Evolutionary conservation across 2,329 filamentous ascomycete species (phyloP).

Genomic region (Ophiosphaerella narmari): DNA sequence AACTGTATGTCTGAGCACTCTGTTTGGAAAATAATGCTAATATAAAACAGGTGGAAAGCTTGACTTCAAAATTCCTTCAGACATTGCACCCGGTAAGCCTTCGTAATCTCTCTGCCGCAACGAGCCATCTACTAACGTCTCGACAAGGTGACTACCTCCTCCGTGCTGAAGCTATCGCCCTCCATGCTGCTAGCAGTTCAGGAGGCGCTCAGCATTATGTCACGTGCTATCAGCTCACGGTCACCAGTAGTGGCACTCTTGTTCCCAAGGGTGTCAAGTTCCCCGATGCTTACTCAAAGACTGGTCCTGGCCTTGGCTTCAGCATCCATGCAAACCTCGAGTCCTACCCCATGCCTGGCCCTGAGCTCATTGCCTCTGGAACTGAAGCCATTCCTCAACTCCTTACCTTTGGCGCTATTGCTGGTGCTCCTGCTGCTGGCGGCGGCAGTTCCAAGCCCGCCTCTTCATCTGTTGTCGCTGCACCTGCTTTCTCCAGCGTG

Average conservation of each 20-base stretch:
- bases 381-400: slow-evolving; percentile 27
- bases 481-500: slow-evolving; percentile 6
- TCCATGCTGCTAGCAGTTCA: slow-evolving; percentile 47
- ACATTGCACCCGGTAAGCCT: slow-evolving; percentile 38
- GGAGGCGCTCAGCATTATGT: slow-evolving; percentile 54
- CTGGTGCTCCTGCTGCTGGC: slow-evolving; percentile 24
- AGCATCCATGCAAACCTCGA: slow-evolving; percentile 46
- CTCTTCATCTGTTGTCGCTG: slow-evolving; percentile 18
- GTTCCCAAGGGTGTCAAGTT: slow-evolving; percentile 53
- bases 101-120: no score
- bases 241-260: slow-evolving; percentile 40
- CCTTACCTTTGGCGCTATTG: slow-evolving; percentile 30
- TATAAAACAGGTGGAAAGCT: slow-evolving; percentile 22
- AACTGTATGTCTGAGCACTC: slow-evolving; percentile 29
- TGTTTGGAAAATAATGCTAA: neutral
- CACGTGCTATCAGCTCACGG: slow-evolving; percentile 51
- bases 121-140: no score
- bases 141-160: slow-evolving; percentile 48
- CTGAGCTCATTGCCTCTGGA: slow-evolving; percentile 43
- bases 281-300: slow-evolving; percentile 49
- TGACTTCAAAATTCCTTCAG: slow-evolving; percentile 44
- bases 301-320: slow-evolving; percentile 50
- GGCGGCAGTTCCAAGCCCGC: slow-evolving; percentile 22
- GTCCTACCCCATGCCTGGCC: slow-evolving; percentile 49
- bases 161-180: slow-evolving; percentile 53